Conservation (phyloP, 257 asterid species). For the Oldenlandia corymbosa region DNA sequence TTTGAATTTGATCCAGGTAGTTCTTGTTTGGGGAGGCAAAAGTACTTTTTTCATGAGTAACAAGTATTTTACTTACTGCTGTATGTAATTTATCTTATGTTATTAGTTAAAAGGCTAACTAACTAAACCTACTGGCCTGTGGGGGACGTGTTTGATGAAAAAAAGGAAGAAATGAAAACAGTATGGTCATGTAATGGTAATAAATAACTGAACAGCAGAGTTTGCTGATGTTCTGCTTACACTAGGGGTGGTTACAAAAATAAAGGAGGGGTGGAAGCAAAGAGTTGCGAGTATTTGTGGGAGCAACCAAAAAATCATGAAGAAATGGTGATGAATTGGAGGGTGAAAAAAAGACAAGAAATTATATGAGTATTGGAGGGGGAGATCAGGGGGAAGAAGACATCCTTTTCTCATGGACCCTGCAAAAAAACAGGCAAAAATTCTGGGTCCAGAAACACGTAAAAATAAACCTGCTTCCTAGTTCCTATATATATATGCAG, state of each 20-base stretch:
- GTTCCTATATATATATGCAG: too few relatives aligned
- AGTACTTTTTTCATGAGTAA: too few relatives aligned
- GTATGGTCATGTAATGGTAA: not conserved
- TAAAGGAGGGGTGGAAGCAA: not conserved
- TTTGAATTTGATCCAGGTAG: too few relatives aligned
- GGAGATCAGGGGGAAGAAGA: slow-evolving; percentile 25
- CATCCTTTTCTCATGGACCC: slow-evolving; percentile 52
- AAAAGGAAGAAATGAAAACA: not conserved
- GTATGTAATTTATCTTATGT: too few relatives aligned
- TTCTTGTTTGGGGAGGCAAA: too few relatives aligned
- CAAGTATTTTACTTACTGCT: too few relatives aligned
- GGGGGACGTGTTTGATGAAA: too few relatives aligned
- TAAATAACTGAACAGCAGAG: too few relatives aligned
- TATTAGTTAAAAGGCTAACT: too few relatives aligned
- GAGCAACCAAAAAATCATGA: slow-evolving; percentile 12
- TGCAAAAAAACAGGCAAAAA: slow-evolving; percentile 53
- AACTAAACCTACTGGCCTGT: too few relatives aligned
- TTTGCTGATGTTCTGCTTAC: not conserved
- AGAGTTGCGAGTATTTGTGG: not conserved
- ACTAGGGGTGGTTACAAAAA: slow-evolving; percentile 1
- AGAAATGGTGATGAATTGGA: slow-evolving; percentile 1
- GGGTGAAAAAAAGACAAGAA: slow-evolving; percentile 15
- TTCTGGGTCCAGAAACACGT: slow-evolving; percentile 44
- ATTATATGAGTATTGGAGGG: too few relatives aligned
- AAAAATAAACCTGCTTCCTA: slow-evolving; percentile 30